A percentile compares a stretch with the other conserved stretches of the same genome.
These are phyloP conservation scores for Trypanosoma cruzi DNA, from an alignment of 208 protist species.

Conservation along the genomic window DNA sequence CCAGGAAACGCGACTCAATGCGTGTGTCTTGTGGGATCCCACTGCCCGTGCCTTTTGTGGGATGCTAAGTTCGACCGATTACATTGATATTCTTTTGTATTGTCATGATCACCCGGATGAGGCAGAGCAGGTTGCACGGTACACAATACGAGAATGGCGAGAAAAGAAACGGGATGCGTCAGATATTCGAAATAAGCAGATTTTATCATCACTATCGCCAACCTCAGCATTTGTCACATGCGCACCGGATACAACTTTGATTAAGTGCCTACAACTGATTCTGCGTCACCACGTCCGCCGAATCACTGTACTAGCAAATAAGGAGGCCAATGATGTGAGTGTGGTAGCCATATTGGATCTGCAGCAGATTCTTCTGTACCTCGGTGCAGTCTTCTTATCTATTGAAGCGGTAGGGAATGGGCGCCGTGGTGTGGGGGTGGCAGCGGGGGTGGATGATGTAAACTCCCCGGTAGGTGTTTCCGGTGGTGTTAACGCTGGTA, in stretches of 20 bases:
- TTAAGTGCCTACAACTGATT: constrained; percentile 74
- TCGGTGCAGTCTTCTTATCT: constrained; percentile 81
- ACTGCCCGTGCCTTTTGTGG: constrained; percentile 58
- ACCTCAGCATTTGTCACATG: constrained; percentile 42
- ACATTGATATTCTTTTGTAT: constrained; percentile 88
- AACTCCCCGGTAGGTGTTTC: background rate
- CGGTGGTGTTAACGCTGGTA: background rate
- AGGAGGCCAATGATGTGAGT: constrained; percentile 60
- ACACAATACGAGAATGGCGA: constrained; percentile 71
- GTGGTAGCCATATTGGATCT: constrained; percentile 82
- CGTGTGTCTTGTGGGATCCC: constrained; percentile 84
- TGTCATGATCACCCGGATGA: constrained; percentile 63
- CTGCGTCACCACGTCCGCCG: constrained; percentile 51
- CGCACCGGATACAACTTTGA: constrained; percentile 60
- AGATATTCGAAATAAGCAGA: background rate
- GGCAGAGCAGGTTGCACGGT: constrained; percentile 56
- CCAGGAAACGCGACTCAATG: constrained; percentile 82
- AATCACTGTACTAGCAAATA: constrained; percentile 69
- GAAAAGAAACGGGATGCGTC: constrained; percentile 18
- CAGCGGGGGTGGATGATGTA: constrained; percentile 1
- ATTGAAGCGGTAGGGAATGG: constrained; percentile 50
- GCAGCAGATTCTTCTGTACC: constrained; percentile 82
- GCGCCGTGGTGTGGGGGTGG: constrained; percentile 15
- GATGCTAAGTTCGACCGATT: constrained; percentile 82
- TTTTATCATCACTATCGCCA: constrained; percentile 13